Base-by-base conservation (phyloP, 2,329 filamentous ascomycete species). In the Fusarium sp. region DNA sequence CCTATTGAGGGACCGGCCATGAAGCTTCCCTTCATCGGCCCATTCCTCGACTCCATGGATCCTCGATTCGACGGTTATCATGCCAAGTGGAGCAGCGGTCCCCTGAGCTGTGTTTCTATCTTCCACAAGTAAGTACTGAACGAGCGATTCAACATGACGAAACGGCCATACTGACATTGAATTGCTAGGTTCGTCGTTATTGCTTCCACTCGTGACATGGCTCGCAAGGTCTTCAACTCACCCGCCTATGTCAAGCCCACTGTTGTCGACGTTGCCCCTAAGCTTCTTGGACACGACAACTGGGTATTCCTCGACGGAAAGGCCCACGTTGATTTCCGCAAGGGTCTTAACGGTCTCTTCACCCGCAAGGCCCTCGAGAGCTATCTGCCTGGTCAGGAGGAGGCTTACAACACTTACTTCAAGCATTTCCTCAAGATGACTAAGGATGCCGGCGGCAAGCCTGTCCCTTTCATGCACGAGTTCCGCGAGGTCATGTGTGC, bases 291-390 rank as follows among this genome's bases (percentile, higher is more conserved):
- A 67, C 89, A 91, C 69, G 92, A 93, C 79, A 98, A 98, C 86
- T 99, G 95, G 94, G 96, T 98, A 23, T 98, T 98, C 85, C 87
- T 99, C 75, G 96, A 98, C 80, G 96, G 96, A 80, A 97, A 95
- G 85, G 91, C 91, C 43, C 96, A 99, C 79, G 94, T 97, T 76
- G 96, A 98, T 80, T 99, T 96, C 85, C 95, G 96, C 82, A 98
- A 98, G 86, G 96, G 96, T 60, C 88, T 99, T 75, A 98, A 98
- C 82, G 92, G 92, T 66, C 89, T 98, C 33, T 99, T 99, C 86
- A 98, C 96, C 49, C 94, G 95, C 80, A 91, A 93, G 81, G 94
- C 96, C 25, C 90, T 99, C 79, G 92, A 94, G 77, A 88, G 87
- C 77, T 99, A 98, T 83, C 90, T 99, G 53, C 96, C 96, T 46